Base-by-base conservation (phyloP, 2,329 filamentous ascomycete genomes). In the Talaromyces rugulosus region DNA sequence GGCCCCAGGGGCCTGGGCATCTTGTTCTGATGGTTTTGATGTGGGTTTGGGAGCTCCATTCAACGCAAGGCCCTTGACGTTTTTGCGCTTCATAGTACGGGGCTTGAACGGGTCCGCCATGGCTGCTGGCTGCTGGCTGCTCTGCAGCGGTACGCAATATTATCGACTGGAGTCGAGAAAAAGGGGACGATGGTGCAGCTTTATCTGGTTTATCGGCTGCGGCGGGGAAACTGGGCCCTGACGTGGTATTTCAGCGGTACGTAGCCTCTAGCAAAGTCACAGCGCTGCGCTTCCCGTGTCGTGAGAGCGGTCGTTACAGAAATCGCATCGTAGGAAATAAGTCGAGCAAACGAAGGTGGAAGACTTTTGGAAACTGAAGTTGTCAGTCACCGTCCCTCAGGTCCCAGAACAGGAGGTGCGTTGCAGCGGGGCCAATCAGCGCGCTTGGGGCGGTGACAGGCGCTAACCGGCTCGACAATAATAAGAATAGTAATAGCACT, bases 1-100 rank as follows among this genome's bases (percentile, higher is more conserved):
- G 18, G 52, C 61, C 3, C 61, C 61, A 16, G 61, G 56, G 2
- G 55, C 53, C 71, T 87, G 86, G 54, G 82, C 74, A 72, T 89
- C 90, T 63, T 87, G 88, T 70, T 92, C 89, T 53, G 91, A 89
- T 33, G 91, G 88, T 59, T 88, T 86, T 60, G 87, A 80, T 56
- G 86, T 81, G 65, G 82, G 72, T 66, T 92, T 91, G 50, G 91
- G 89, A 54, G 89, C 87, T 56, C 91, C 88, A 71, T 87, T 93
- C 73, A 99, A 83, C 68, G 92, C 93, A 57, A 99, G 88, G 42
- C 93, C 94, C 81, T 98, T 98, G 78, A 96, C 90, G 76, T 99
- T 99, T 86, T 98, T 97, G 83, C 94, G 89, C 88, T 97, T 98
- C 88, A 99, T 90, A 65, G 95, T 96, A 74, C 85, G 82, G 62